Evolutionary conservation across 139 green algal species (phyloP).

Genomic region (Astrephomene gubernaculifera): DNA sequence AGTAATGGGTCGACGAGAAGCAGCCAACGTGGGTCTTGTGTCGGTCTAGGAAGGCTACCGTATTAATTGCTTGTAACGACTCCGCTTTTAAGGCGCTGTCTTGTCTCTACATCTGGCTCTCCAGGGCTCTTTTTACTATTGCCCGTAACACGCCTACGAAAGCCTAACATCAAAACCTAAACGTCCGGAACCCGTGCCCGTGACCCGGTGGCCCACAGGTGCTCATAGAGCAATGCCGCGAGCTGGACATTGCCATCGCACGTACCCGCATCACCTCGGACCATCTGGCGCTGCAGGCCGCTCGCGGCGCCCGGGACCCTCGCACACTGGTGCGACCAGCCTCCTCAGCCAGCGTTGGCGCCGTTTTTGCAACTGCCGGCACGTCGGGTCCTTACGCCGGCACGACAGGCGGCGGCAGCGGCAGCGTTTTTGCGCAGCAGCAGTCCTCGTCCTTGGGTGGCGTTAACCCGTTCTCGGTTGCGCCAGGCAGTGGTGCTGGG

Average conservation of each 20-base stretch:
- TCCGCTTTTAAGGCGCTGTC: too few species aligned
- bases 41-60: too few species aligned
- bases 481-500: too few species aligned
- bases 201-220: too few species aligned
- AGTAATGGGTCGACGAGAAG: too few species aligned
- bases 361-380: conserved; percentile 17
- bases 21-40: too few species aligned
- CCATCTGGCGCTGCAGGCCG: conserved; percentile 27
- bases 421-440: not conserved
- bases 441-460: not conserved
- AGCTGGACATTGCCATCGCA: conserved; percentile 76
- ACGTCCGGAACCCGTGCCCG: too few species aligned
- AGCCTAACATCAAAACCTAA: too few species aligned
- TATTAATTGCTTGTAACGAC: too few species aligned
- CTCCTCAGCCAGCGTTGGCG: conserved; percentile 37
- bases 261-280: conserved; percentile 11
- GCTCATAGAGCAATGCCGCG: conserved; percentile 73
- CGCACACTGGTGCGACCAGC: conserved; percentile 18
- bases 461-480: not conserved
- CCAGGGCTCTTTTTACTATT: too few species aligned
- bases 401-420: not conserved
- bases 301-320: conserved; percentile 25
- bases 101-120: too few species aligned
- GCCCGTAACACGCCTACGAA: too few species aligned
- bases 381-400: conserved; percentile 19